Percentiles rank a stretch among this genome's conserved stretches.
Evolutionary conservation across 495 filamentous ascomycete genomes (phyloP).

Genomic region (Aspergillus conjunctus): DNA sequence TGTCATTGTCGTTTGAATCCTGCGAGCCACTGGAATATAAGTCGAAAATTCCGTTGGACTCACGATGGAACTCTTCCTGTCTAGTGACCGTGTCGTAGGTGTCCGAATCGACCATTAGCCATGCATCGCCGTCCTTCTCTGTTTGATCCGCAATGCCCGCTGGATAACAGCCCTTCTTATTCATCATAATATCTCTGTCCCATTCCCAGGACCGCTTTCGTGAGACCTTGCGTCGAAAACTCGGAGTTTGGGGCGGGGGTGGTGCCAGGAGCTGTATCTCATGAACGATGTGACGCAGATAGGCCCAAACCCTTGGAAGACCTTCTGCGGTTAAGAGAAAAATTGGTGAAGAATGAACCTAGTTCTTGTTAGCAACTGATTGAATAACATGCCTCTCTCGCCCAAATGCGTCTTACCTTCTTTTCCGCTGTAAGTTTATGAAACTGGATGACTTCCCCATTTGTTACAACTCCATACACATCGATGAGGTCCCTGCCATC

Average conservation of each 20-base stretch:
- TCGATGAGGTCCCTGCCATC: background rate
- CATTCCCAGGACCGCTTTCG: background rate
- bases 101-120: background rate
- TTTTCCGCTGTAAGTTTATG: background rate
- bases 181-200: background rate
- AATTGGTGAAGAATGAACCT: constrained; percentile 4
- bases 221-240: no score
- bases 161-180: background rate
- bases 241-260: background rate
- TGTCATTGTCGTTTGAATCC: background rate
- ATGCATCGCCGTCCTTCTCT: background rate
- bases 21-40: background rate
- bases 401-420: background rate
- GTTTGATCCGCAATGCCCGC: background rate
- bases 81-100: background rate
- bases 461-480: background rate
- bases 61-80: background rate
- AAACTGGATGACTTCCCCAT: background rate
- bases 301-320: background rate
- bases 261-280: background rate
- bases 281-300: constrained; percentile 3
- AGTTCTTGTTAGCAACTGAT: background rate
- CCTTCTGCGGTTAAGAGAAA: background rate
- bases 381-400: background rate
- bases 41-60: background rate